Evolutionary conservation across 2,329 filamentous ascomycete genomes (phyloP).

Genomic region (Trichoderma polysporum): DNA sequence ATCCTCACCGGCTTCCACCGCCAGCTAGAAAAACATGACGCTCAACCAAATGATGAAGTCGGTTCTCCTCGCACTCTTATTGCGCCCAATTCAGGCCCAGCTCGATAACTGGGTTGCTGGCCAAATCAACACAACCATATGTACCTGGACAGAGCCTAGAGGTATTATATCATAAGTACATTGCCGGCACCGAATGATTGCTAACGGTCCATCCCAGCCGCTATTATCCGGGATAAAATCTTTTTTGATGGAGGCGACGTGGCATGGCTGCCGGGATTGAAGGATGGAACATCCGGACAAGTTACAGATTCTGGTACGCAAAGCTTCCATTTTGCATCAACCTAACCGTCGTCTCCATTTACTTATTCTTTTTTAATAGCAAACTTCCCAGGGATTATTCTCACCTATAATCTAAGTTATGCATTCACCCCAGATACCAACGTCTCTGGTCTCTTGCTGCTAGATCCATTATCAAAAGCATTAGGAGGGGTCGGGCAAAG

Average conservation of each 20-base stretch:
- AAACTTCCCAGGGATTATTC: slow-evolving; percentile 53
- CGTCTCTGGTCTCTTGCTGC: slow-evolving; percentile 50
- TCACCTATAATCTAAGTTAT: slow-evolving; percentile 57
- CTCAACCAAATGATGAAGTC: slow-evolving; percentile 20
- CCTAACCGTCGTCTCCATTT: not conserved
- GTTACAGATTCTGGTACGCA: slow-evolving; percentile 43
- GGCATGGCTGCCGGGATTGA: slow-evolving; percentile 51
- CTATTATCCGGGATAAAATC: slow-evolving; percentile 59
- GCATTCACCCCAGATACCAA: slow-evolving; percentile 55
- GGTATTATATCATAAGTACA: slow-evolving; percentile 32
- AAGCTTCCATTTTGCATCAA: not conserved
- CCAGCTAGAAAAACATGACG: slow-evolving; percentile 25
- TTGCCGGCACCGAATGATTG: not conserved
- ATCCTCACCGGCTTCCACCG: not conserved
- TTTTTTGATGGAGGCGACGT: slow-evolving; percentile 65
- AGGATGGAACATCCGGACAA: slow-evolving; percentile 41
- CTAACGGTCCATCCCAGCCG: slow-evolving; percentile 43
- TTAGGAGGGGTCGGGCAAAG: slow-evolving; percentile 47
- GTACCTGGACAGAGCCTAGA: slow-evolving; percentile 53
- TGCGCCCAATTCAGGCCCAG: slow-evolving; percentile 37
- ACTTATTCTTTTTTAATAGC: slow-evolving; percentile 35
- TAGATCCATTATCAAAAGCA: slow-evolving; percentile 47
- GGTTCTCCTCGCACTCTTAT: slow-evolving; percentile 24
- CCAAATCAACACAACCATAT: slow-evolving; percentile 60
- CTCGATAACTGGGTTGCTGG: slow-evolving; percentile 47